Evolutionary conservation across 2,329 filamentous ascomycete species (phyloP).

Genomic region (Zalaria obscura): DNA sequence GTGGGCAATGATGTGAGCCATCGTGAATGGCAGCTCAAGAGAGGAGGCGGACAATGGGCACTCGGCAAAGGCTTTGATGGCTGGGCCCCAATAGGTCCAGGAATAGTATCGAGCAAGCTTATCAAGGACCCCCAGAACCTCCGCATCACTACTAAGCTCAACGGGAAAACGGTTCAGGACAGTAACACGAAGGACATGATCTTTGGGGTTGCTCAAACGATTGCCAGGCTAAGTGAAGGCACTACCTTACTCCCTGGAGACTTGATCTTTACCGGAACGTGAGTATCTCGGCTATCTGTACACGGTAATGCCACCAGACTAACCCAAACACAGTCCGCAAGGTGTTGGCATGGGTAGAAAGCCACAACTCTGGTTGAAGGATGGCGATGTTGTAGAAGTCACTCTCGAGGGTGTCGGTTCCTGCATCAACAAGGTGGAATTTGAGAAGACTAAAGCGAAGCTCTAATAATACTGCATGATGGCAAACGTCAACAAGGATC

Average conservation of each 20-base stretch:
- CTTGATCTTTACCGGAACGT: conserved; percentile 52
- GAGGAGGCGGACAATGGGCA: conserved; percentile 18
- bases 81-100: conserved; percentile 61
- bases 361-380: conserved; percentile 52
- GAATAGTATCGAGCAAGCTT: conserved; percentile 45
- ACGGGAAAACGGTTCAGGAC: conserved; percentile 43
- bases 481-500: too few species aligned
- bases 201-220: conserved; percentile 44
- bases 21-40: conserved; percentile 43
- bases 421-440: conserved; percentile 29
- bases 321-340: conserved; percentile 34
- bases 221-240: conserved; percentile 46
- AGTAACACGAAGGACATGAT: conserved; percentile 48
- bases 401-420: conserved; percentile 51
- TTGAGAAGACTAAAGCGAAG: conserved; percentile 25
- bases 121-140: conserved; percentile 45
- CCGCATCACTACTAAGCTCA: conserved; percentile 43
- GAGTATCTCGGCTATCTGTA: neutral
- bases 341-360: conserved; percentile 58
- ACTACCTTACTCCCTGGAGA: conserved; percentile 51
- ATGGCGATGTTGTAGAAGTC: conserved; percentile 58
- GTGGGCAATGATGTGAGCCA: conserved; percentile 71
- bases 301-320: neutral
- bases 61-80: conserved; percentile 63
- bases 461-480: conserved; percentile 12